Evolutionary conservation across 2,329 filamentous ascomycete species (phyloP).

Genomic region (Cylindrodendrum hubeiense): DNA sequence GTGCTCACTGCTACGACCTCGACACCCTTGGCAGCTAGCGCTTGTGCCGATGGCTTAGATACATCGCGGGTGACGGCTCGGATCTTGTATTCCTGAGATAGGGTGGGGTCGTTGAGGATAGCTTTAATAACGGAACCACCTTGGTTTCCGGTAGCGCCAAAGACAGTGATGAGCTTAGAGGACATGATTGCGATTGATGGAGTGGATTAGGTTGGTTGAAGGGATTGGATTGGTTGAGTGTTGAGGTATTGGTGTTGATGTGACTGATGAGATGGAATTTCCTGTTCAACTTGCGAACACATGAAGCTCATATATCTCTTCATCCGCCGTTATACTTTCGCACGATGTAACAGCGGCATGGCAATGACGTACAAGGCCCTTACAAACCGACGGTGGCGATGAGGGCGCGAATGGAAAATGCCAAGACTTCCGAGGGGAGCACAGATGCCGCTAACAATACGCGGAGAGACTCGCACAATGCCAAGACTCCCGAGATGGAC

Average conservation of each 20-base stretch:
- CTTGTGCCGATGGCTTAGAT: constrained; percentile 54
- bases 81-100: constrained; percentile 58
- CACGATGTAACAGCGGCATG: too few relatives aligned
- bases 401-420: background rate
- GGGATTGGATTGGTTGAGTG: background rate
- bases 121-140: constrained; percentile 60
- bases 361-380: background rate
- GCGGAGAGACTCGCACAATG: constrained; percentile 33
- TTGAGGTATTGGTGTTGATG: background rate
- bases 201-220: background rate
- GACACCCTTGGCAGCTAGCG: constrained; percentile 55
- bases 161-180: constrained; percentile 58
- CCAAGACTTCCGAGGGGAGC: background rate
- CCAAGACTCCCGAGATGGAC: constrained; percentile 29
- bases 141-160: constrained; percentile 63
- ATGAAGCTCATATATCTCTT: background rate
- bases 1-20: constrained; percentile 54
- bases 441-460: background rate
- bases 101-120: constrained; percentile 59
- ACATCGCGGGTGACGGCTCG: constrained; percentile 61
- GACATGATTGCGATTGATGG: constrained; percentile 44
- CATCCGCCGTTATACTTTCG: too few relatives aligned
- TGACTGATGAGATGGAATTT: background rate
- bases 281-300: background rate
- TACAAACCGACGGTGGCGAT: background rate